These are phyloP conservation scores for Cyberlindnera americana DNA, from an alignment of 805 yeast genomes.

Conservation along the genomic window DNA sequence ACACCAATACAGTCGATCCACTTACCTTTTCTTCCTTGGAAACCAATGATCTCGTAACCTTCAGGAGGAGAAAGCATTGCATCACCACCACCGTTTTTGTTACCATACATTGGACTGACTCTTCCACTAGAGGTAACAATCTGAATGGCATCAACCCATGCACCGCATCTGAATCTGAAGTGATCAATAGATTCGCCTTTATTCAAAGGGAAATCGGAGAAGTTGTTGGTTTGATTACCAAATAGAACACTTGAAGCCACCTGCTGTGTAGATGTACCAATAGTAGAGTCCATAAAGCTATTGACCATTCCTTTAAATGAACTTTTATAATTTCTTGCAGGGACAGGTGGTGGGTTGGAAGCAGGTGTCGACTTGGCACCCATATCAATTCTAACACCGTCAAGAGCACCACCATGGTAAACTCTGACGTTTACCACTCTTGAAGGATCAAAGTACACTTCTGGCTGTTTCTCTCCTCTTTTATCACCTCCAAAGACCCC, in stretches of 20 bases:
- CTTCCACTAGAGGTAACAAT: constrained; percentile 58
- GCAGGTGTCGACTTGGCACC: constrained; percentile 16
- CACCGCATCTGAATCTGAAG: constrained; percentile 67
- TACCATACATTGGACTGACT: constrained; percentile 60
- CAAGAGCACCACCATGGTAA: constrained; percentile 73
- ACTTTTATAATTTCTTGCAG: constrained; percentile 42
- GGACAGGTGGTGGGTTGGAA: constrained; percentile 39
- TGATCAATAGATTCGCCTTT: constrained; percentile 59
- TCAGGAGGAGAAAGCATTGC: constrained; percentile 61
- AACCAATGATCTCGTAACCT: constrained; percentile 59
- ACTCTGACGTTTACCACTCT: constrained; percentile 54
- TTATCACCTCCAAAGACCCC: constrained; percentile 29
- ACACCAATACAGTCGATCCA: constrained; percentile 81
- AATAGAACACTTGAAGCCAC: constrained; percentile 27
- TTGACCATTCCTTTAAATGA: constrained; percentile 28
- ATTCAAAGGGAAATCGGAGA: constrained; percentile 52
- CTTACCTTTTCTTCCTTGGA: constrained; percentile 61
- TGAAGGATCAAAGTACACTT: constrained; percentile 35
- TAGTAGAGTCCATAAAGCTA: constrained; percentile 16
- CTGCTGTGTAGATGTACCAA: neutral
- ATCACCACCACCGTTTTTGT: constrained; percentile 60
- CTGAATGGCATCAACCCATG: constrained; percentile 88
- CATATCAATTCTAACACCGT: constrained; percentile 62
- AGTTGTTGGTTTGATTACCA: constrained; percentile 53
- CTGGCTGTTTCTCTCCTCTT: constrained; percentile 25